These are phyloP conservation scores for Didymella pomorum DNA, from an alignment of 2,329 filamentous ascomycete species.

Conservation along the genomic window DNA sequence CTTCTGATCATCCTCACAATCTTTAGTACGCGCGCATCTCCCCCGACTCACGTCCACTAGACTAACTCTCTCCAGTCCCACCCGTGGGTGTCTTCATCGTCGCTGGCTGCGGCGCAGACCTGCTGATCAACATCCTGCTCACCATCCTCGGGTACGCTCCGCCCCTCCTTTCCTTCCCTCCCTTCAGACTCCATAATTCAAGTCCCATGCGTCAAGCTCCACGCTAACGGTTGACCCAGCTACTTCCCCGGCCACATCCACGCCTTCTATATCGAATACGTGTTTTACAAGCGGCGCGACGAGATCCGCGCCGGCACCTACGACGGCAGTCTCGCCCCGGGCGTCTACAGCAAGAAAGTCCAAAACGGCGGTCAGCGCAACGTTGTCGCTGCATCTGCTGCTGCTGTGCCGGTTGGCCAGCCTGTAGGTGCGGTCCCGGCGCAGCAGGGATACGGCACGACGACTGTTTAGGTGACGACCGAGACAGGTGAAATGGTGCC, in stretches of 20 bases:
- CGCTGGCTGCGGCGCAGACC: slow-evolving; percentile 59
- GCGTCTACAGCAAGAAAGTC: slow-evolving; percentile 76
- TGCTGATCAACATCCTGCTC: slow-evolving; percentile 59
- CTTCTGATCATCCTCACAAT: slow-evolving; percentile 57
- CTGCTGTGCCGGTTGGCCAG: slow-evolving; percentile 1
- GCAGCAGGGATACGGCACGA: slow-evolving; percentile 16
- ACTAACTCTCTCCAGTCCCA: slow-evolving; percentile 49
- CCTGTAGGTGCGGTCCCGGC: slow-evolving; percentile 5
- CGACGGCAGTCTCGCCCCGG: slow-evolving; percentile 65
- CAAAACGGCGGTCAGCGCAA: slow-evolving; percentile 67
- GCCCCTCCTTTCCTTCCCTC: neutral
- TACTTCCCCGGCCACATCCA: slow-evolving; percentile 80
- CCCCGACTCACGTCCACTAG: neutral
- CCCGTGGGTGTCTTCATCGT: slow-evolving; percentile 59
- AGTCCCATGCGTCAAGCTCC: too few species aligned
- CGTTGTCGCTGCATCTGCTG: neutral
- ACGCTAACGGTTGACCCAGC: slow-evolving; percentile 45
- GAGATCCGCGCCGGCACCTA: slow-evolving; percentile 66
- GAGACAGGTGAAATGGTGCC: neutral
- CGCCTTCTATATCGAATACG: slow-evolving; percentile 82
- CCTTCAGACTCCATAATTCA: too few species aligned
- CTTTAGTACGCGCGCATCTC: slow-evolving; percentile 46
- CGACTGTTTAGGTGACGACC: slow-evolving; percentile 9
- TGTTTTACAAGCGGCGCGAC: slow-evolving; percentile 80
- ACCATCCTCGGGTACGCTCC: slow-evolving; percentile 53